Percentiles rank a stretch among this genome's conserved stretches.
These are phyloP conservation scores for Piper longum DNA, from an alignment of 164 flowering plant genomes.

Conservation along the genomic window DNA sequence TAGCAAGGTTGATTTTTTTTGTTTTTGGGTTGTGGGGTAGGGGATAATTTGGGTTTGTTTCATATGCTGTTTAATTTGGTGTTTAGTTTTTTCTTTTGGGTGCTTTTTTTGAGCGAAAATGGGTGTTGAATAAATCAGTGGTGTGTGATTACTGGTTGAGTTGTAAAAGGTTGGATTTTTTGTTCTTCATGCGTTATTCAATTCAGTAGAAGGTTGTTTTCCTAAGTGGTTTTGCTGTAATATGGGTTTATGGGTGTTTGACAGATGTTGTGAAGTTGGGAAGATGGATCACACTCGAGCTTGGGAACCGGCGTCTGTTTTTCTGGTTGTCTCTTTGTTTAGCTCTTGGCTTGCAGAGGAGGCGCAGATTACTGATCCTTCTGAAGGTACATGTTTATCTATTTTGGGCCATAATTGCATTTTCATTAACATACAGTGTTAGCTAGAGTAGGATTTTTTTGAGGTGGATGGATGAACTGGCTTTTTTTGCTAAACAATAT, in stretches of 20 bases:
- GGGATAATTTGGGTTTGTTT: too few relatives aligned
- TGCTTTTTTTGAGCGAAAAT: too few relatives aligned
- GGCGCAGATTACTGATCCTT: slow-evolving; percentile 5
- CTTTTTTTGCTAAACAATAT: background rate
- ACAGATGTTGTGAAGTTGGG: background rate
- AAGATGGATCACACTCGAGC: background rate
- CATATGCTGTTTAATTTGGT: too few relatives aligned
- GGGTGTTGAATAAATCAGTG: too few relatives aligned
- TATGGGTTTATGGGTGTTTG: background rate
- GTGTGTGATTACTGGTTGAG: too few relatives aligned
- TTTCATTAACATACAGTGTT: too few relatives aligned
- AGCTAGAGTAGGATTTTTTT: background rate
- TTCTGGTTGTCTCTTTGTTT: background rate
- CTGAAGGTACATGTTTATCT: background rate
- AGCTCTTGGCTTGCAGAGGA: background rate
- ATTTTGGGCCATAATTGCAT: background rate
- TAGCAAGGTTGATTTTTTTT: too few relatives aligned
- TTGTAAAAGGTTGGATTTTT: too few relatives aligned
- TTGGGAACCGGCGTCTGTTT: background rate
- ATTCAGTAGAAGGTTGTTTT: background rate
- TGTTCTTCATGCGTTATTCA: background rate
- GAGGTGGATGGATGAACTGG: background rate
- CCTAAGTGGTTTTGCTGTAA: background rate
- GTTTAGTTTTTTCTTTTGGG: too few relatives aligned
- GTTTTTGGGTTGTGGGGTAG: too few relatives aligned